A percentile compares a stretch with the other conserved stretches of the same genome.
phyloP scores from a whole-genome alignment of 345 rosid species.

The Iberis pinnata region DNA sequence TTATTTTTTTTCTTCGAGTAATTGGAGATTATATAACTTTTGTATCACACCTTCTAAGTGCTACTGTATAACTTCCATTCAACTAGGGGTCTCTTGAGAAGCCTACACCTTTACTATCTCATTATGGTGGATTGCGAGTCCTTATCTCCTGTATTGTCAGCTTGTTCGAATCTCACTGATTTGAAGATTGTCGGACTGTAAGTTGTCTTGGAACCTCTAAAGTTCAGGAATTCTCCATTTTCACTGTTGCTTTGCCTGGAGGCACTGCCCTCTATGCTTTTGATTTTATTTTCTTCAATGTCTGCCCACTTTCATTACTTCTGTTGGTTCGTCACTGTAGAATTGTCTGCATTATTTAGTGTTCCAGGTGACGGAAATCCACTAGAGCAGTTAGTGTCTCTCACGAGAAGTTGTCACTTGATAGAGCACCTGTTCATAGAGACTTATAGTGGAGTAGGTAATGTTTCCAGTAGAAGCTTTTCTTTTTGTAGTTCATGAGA shows the following conservation, averaged over 20 bases:
- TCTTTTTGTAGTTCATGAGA: constrained; percentile 1
- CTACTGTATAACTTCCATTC: constrained; percentile 16
- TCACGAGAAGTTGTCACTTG: constrained; percentile 56
- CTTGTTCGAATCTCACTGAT: constrained; percentile 64
- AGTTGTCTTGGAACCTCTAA: constrained; percentile 31
- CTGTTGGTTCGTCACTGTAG: constrained; percentile 5
- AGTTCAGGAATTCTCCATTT: constrained; percentile 7
- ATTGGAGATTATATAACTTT: background rate
- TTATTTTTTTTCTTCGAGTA: background rate
- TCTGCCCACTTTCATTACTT: background rate
- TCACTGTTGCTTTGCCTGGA: constrained; percentile 9
- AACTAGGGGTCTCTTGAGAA: constrained; percentile 57
- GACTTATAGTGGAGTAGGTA: constrained; percentile 46
- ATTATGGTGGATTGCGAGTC: constrained; percentile 47
- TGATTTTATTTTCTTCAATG: background rate
- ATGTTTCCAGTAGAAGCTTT: constrained; percentile 10
- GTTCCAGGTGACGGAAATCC: constrained; percentile 38
- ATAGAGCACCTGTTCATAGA: constrained; percentile 71
- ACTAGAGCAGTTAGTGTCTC: constrained; percentile 52
- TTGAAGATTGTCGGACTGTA: constrained; percentile 85
- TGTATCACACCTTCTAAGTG: constrained; percentile 5
- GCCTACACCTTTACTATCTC: constrained; percentile 74
- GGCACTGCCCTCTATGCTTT: constrained; percentile 3
- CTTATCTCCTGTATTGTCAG: constrained; percentile 55
- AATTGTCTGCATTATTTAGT: constrained; percentile 8